Base-by-base conservation (phyloP, 169 alveolate species). In the Cryptosporidium muris region DNA sequence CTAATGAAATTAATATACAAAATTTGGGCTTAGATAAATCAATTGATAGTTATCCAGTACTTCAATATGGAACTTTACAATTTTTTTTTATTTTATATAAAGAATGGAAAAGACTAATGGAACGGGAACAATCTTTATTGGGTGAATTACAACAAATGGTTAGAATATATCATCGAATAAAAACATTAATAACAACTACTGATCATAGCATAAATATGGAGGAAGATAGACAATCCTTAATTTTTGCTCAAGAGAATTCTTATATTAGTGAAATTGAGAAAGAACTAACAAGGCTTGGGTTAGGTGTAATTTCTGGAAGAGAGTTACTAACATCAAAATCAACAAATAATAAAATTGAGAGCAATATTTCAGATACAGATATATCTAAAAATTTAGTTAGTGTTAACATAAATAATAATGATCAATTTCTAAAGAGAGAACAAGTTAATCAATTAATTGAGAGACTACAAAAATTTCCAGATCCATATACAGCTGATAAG, bases 251-350 rank as follows among this genome's bases (percentile, higher is more conserved):
- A 11, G 85, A 74, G 3, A 74, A 74, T 42, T 58, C 54, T 25
- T 74, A 56, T 58, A 68, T 74, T 7, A 16, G 43, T 2, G 48
- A 16, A 40, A 3, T 74, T n/a, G 85, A 74, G 6, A 74, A 60
- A 43, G 85, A 74, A 48, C 40, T 74, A 74, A 74, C 85, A 40
- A 74, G 85, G 25, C 68, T 74, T 12, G 85, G 85, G 16, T 58
- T 74, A 2, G 85, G 85, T 14, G 60, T 74, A 34, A 34, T 74
- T n/a, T 74, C 85, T 8, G 85, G 85, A 1, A 56, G 85, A 37
- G 85, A 74, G 47, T 43, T 74, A 5, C 49, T 2, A 14, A 16
- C 11, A n/a, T 25, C 40, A 16, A 5, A 34, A 6, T 7, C 25
- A 4, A 34, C 45, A 3, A 14, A 25, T 34, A 64, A 47, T 64